These are phyloP conservation scores for Nakazawaea wyomingensis DNA, from an alignment of 805 yeast species.

Conservation along the genomic window DNA sequence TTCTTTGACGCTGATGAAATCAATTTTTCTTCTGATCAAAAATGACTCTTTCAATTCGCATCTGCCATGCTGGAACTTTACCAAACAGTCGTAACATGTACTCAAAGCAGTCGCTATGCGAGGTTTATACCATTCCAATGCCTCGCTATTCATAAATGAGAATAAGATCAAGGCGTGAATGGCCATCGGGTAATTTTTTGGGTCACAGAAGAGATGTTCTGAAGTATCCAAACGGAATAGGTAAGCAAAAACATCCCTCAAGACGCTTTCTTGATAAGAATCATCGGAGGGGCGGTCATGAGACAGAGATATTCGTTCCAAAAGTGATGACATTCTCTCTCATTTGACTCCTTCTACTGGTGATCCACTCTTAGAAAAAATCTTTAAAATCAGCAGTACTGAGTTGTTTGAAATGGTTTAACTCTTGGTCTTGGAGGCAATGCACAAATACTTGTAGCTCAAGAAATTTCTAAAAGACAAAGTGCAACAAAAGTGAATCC, in stretches of 20 bases:
- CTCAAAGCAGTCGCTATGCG: slow-evolving; percentile 34
- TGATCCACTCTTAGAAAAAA: too few species aligned
- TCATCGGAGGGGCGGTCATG: slow-evolving; percentile 28
- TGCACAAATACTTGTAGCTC: too few species aligned
- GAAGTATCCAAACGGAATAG: slow-evolving; percentile 19
- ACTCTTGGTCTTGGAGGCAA: too few species aligned
- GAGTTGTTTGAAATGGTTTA: too few species aligned
- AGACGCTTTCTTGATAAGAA: slow-evolving; percentile 28
- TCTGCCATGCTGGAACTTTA: slow-evolving; percentile 48
- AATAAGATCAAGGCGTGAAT: slow-evolving; percentile 53
- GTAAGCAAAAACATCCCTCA: slow-evolving; percentile 35
- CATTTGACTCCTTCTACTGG: background rate
- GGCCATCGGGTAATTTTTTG: slow-evolving; percentile 40
- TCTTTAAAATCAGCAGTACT: too few species aligned
- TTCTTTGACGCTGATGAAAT: slow-evolving; percentile 25
- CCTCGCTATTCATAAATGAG: slow-evolving; percentile 49
- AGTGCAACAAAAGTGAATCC: too few species aligned
- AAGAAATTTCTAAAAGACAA: too few species aligned
- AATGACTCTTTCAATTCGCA: slow-evolving; percentile 47
- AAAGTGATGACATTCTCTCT: slow-evolving; percentile 10
- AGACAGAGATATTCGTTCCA: slow-evolving; percentile 23
- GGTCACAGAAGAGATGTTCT: slow-evolving; percentile 55
- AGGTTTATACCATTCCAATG: slow-evolving; percentile 38
- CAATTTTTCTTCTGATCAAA: slow-evolving; percentile 41
- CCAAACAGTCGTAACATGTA: slow-evolving; percentile 49